Evolutionary conservation across 2,329 filamentous ascomycete species (phyloP).

Genomic region (Penicillium sp.): DNA sequence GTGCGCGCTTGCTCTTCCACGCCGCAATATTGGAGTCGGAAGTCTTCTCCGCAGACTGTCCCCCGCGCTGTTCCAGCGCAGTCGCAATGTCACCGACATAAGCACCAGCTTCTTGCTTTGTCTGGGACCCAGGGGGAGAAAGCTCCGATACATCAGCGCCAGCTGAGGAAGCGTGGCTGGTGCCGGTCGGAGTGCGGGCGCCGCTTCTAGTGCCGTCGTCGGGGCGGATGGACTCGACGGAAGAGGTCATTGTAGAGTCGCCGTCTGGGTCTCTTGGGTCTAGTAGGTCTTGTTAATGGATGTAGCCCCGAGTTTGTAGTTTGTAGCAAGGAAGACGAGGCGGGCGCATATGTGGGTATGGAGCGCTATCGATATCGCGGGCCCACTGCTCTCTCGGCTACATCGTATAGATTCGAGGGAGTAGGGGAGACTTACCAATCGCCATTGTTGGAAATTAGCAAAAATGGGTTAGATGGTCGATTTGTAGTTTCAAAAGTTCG

Average conservation of each 20-base stretch:
- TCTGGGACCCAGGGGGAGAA: slow-evolving; percentile 49
- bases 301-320: not conserved
- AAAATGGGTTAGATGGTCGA: not conserved
- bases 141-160: slow-evolving; percentile 37
- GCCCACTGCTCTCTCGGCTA: not conserved
- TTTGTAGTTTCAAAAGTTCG: not conserved
- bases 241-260: slow-evolving; percentile 50
- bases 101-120: slow-evolving; percentile 12
- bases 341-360: slow-evolving; percentile 1
- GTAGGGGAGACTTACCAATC: slow-evolving; percentile 13
- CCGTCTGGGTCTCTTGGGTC: slow-evolving; percentile 42
- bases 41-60: slow-evolving; percentile 11
- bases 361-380: slow-evolving; percentile 4
- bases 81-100: not conserved
- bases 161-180: slow-evolving; percentile 17
- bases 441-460: slow-evolving; percentile 16
- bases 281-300: slow-evolving; percentile 3
- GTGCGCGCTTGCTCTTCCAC: slow-evolving; percentile 50
- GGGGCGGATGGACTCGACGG: slow-evolving; percentile 31
- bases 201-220: slow-evolving; percentile 32
- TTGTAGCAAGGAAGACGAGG: not conserved
- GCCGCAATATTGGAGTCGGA: slow-evolving; percentile 42
- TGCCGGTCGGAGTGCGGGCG: slow-evolving; percentile 37
- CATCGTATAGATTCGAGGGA: not conserved
- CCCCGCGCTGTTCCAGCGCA: slow-evolving; percentile 6